A percentile compares a stretch with the other conserved stretches of the same genome.
Evolutionary conservation across 805 yeast genomes (phyloP).

Genomic region (Myxozyma neglecta): DNA sequence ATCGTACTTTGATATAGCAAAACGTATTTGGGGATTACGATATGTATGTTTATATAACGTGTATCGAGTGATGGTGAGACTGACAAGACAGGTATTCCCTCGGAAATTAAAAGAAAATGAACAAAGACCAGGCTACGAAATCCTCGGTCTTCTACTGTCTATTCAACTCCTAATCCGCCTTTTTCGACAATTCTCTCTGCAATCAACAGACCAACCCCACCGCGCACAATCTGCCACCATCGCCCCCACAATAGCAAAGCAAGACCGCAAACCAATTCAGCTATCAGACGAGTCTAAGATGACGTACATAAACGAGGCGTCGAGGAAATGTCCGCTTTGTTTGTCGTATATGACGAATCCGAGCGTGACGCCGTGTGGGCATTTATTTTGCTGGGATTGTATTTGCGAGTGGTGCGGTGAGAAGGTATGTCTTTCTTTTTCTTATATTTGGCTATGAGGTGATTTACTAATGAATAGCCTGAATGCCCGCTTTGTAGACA

Average conservation of each 20-base stretch:
- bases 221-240: conserved; percentile 16
- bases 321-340: conserved; percentile 83
- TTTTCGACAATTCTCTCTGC: neutral
- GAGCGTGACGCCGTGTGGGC: conserved; percentile 87
- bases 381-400: conserved; percentile 89
- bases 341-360: conserved; percentile 78
- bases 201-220: conserved; percentile 6
- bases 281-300: conserved; percentile 57
- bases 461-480: conserved; percentile 39
- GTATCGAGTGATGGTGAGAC: neutral
- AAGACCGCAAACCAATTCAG: conserved; percentile 42
- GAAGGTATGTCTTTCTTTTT: conserved; percentile 36
- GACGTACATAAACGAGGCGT: conserved; percentile 68
- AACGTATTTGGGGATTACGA: conserved; percentile 74
- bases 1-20: conserved; percentile 72
- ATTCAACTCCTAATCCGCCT: conserved; percentile 35
- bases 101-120: conserved; percentile 42
- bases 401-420: conserved; percentile 87
- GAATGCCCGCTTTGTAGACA: conserved; percentile 94
- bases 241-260: neutral
- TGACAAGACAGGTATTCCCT: conserved; percentile 31
- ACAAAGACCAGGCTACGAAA: conserved; percentile 61
- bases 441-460: neutral
- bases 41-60: conserved; percentile 48
- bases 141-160: conserved; percentile 54